These are phyloP conservation scores for Pinus taeda DNA, from an alignment of 75 land plant species.

Conservation along the genomic window DNA sequence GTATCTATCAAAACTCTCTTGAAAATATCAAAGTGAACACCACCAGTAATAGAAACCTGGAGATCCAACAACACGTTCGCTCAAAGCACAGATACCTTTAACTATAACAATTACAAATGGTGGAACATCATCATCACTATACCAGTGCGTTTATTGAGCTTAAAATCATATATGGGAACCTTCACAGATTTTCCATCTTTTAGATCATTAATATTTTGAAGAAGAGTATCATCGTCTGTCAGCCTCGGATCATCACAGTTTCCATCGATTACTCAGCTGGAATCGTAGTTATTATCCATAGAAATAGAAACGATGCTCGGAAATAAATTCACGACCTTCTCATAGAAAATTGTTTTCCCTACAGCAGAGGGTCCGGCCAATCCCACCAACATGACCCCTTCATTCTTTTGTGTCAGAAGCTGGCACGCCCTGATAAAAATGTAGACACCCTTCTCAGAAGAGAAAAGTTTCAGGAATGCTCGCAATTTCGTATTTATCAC, in stretches of 20 bases:
- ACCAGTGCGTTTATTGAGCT: slow-evolving; percentile 28
- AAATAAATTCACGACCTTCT: slow-evolving; percentile 31
- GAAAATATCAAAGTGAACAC: slow-evolving; percentile 46
- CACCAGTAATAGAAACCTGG: slow-evolving; percentile 39
- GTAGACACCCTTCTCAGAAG: slow-evolving; percentile 35
- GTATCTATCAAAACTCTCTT: slow-evolving; percentile 40
- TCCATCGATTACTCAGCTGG: slow-evolving; percentile 31
- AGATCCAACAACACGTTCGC: slow-evolving; percentile 35
- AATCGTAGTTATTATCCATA: slow-evolving; percentile 43
- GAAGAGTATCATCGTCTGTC: slow-evolving; percentile 40
- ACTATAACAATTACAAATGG: slow-evolving; percentile 25
- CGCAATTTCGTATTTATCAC: slow-evolving; percentile 31
- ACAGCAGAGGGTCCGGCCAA: slow-evolving; percentile 45
- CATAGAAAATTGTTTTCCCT: slow-evolving; percentile 35
- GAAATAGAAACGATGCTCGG: slow-evolving; percentile 29
- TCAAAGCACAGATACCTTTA: slow-evolving; percentile 40
- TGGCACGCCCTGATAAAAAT: slow-evolving; percentile 41
- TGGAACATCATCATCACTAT: slow-evolving; percentile 24
- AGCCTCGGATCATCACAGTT: slow-evolving; percentile 39
- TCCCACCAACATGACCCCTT: slow-evolving; percentile 28
- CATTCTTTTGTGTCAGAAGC: slow-evolving; percentile 24
- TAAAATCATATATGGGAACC: slow-evolving; percentile 38
- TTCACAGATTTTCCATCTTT: slow-evolving; percentile 29
- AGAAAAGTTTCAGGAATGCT: slow-evolving; percentile 10
- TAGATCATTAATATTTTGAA: slow-evolving; percentile 25